These are phyloP conservation scores for Asclepias syriaca DNA, from an alignment of 257 asterid genomes.

Conservation along the genomic window DNA sequence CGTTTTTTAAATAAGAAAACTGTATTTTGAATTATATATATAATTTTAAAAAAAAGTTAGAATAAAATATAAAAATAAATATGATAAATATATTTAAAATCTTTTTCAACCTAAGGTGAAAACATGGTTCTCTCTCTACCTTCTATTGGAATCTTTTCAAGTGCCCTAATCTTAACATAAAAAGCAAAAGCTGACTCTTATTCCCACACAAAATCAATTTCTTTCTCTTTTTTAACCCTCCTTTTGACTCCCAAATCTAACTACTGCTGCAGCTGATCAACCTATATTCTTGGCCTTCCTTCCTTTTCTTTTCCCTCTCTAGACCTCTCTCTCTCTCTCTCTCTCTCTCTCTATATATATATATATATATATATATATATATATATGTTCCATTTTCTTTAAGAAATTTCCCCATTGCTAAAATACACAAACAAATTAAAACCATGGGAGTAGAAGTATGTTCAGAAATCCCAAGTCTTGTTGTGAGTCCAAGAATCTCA, in stretches of 20 bases:
- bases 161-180: conserved; percentile 20
- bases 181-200: conserved; percentile 41
- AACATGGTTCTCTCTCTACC: conserved; percentile 8
- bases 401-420: background rate
- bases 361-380: background rate
- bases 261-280: background rate
- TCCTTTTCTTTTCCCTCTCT: background rate
- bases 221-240: conserved; percentile 19
- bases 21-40: no score
- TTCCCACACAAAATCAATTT: conserved; percentile 29
- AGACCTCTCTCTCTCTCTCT: background rate
- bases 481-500: conserved; percentile 64
- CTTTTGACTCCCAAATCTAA: conserved; percentile 39
- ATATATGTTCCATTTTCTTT: background rate
- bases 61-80: no score
- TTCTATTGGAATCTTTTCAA: conserved; percentile 23
- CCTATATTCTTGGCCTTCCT: conserved; percentile 3
- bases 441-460: conserved; percentile 68
- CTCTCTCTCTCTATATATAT: background rate
- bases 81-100: no score
- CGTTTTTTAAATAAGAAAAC: no score
- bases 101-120: no score
- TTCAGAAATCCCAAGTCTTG: conserved; percentile 42
- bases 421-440: background rate
- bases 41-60: no score